Base-by-base conservation (phyloP, 2,329 filamentous ascomycete genomes). In the Huntiella moniliformis region DNA sequence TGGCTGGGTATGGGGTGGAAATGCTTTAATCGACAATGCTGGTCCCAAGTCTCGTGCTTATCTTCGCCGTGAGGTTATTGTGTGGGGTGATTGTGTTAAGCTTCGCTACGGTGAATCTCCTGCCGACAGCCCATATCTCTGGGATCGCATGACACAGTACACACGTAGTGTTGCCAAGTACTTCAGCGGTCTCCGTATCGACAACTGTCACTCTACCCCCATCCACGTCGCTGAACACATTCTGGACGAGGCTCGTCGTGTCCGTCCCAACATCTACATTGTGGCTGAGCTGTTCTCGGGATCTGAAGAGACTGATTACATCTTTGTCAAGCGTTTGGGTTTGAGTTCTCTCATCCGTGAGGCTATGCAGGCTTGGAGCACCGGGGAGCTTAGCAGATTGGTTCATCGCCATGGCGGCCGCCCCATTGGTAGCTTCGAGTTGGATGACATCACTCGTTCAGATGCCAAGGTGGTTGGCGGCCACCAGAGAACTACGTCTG, bases 61-160 rank as follows among this genome's bases (percentile, higher is more conserved):
- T 57, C 71, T 98, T n/a, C 76, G 85, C 44, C 76, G 91, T 53
- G 86, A 98, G 61, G 85, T 98, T 50, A 96, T 98, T 53, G 82
- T 95, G 28, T 98, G 91, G 91, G 87, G 88, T 11, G 91, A 98
- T 58, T 98, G 92, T 58, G 91, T 96, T 51, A 98, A 98, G 66
- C 71, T 98, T 45, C 79, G 91, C 13, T 98, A 96, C 57, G 91
- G 91, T 32, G 70, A 67, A 18, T 70, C 76, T 0, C 82, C 80
- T 0, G 64, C 87, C 45, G 91, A 96, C 58, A 96, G 80, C 55
- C 88, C 91, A 0, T 98, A 77, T 66, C 67, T 98, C 6, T 98
- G 91, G 91, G 77, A 94, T 6, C 84, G 84, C 59, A 98, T 98
- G 86, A 83, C 82, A 34, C 77, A 81, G 54, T 98, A 98, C 59